Conservation (phyloP, 2,329 filamentous ascomycete species). For the Talaromyces sp. region DNA sequence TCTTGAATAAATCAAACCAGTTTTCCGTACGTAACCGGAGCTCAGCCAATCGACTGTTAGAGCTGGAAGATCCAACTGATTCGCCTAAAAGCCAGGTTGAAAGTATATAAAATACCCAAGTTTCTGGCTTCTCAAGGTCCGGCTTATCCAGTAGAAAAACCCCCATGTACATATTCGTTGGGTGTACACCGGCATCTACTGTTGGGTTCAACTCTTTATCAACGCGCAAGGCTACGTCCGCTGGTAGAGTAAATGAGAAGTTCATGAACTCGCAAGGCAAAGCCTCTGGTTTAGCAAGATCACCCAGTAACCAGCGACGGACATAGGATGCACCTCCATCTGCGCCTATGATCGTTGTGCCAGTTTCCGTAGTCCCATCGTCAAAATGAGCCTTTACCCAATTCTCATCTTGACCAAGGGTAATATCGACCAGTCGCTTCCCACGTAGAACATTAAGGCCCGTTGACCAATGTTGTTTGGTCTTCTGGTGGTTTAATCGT, state of each 20-base stretch:
- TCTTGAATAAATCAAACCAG: constrained; percentile 4
- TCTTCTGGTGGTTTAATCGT: neutral
- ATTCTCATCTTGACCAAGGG: neutral
- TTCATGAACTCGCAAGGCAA: constrained; percentile 7
- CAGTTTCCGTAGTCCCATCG: neutral
- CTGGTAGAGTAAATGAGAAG: neutral
- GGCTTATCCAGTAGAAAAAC: constrained; percentile 4
- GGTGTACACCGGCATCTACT: neutral
- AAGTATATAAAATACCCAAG: constrained; percentile 6
- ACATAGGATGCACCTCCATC: constrained; percentile 3
- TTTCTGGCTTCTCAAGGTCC: neutral
- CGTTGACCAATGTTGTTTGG: neutral
- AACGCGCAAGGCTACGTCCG: neutral
- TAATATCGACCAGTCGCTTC: neutral
- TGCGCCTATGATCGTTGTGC: constrained; percentile 2
- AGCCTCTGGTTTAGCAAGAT: neutral
- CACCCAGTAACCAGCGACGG: constrained; percentile 1
- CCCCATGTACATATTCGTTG: constrained; percentile 3
- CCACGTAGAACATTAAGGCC: neutral
- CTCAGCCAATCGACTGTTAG: neutral
- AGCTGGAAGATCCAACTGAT: neutral
- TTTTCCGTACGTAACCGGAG: neutral
- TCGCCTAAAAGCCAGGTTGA: neutral
- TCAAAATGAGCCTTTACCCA: neutral
- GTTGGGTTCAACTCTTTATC: neutral